phyloP scores from a whole-genome alignment of 73 alveolate genomes.

The Uronychia binucleata region DNA sequence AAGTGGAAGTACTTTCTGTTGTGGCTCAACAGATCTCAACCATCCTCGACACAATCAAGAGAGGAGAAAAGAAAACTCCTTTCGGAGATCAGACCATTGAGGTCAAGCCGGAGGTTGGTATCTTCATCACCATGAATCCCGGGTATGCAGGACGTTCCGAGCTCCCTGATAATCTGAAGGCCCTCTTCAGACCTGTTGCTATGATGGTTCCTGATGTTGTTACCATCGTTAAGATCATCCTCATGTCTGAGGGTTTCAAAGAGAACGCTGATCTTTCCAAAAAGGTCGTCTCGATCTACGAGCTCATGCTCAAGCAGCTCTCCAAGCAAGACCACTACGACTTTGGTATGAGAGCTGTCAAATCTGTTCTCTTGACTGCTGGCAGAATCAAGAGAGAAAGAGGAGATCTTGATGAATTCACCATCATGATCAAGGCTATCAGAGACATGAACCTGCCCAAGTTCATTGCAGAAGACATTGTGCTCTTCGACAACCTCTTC shows the following conservation, averaged over 20 bases:
- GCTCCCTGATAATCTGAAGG: constrained; percentile 95
- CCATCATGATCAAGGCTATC: constrained; percentile 94
- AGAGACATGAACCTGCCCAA: constrained; percentile 99
- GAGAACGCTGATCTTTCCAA: constrained; percentile 66
- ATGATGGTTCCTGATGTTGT: constrained; percentile 99
- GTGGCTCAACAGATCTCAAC: constrained; percentile 99
- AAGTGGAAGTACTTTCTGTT: constrained; percentile 99
- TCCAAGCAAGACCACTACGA: constrained; percentile 99
- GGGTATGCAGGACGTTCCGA: constrained; percentile 99
- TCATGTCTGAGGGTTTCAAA: constrained; percentile 94
- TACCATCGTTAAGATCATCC: constrained; percentile 97
- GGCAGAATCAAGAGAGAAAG: constrained; percentile 95
- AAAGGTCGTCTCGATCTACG: constrained; percentile 90
- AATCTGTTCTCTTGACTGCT: constrained; percentile 97
- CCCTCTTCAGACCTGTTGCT: constrained; percentile 99
- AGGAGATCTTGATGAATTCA: constrained; percentile 86
- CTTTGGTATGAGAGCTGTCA: constrained; percentile 99
- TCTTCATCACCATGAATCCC: constrained; percentile 99
- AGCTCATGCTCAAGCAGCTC: constrained; percentile 96
- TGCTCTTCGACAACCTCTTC: constrained; percentile 96
- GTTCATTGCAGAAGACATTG: constrained; percentile 98
- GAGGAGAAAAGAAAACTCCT: constrained; percentile 70
- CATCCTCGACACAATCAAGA: constrained; percentile 89
- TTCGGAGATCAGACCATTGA: constrained; percentile 94
- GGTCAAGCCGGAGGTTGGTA: constrained; percentile 92